Evolutionary conservation across 148 eudicot species (phyloP).

Genomic region (Chenopodium quinoa): DNA sequence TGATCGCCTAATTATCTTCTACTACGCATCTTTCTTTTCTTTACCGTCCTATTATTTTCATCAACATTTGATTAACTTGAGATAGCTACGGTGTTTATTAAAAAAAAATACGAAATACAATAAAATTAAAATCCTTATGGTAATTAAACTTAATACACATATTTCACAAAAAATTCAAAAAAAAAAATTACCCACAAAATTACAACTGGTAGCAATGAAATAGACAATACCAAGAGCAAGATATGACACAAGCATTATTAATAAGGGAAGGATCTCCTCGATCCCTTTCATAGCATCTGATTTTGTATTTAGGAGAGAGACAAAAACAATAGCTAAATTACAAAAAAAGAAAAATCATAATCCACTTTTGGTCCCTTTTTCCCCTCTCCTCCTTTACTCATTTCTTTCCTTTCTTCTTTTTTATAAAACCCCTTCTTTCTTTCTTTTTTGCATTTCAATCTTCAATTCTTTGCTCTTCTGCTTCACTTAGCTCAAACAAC

Average conservation of each 20-base stretch:
- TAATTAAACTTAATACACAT: too few species aligned
- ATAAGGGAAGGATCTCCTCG: constrained; percentile 23
- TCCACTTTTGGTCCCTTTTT: constrained; percentile 5
- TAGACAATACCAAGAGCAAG: constrained; percentile 9
- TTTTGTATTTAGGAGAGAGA: constrained; percentile 24
- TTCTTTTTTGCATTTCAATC: background rate
- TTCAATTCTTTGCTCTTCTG: background rate
- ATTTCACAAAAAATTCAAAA: background rate
- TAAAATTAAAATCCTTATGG: too few species aligned
- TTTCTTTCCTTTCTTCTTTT: background rate
- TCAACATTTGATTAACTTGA: too few species aligned
- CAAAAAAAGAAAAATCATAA: constrained; percentile 11
- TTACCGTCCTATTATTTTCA: too few species aligned
- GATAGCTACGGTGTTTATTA: too few species aligned
- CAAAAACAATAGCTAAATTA: constrained; percentile 14
- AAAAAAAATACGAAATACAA: too few species aligned
- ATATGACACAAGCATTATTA: constrained; percentile 11
- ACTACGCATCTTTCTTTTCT: too few species aligned
- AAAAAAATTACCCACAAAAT: background rate
- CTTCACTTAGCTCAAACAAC: constrained; percentile 4
- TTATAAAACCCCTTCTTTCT: constrained; percentile 24
- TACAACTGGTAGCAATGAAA: background rate
- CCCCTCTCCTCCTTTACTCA: background rate
- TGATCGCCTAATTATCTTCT: too few species aligned
- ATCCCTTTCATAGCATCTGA: constrained; percentile 29